Evolutionary conservation across 176 grass and related monocot genomes (phyloP).

Genomic region (Secale cereale): DNA sequence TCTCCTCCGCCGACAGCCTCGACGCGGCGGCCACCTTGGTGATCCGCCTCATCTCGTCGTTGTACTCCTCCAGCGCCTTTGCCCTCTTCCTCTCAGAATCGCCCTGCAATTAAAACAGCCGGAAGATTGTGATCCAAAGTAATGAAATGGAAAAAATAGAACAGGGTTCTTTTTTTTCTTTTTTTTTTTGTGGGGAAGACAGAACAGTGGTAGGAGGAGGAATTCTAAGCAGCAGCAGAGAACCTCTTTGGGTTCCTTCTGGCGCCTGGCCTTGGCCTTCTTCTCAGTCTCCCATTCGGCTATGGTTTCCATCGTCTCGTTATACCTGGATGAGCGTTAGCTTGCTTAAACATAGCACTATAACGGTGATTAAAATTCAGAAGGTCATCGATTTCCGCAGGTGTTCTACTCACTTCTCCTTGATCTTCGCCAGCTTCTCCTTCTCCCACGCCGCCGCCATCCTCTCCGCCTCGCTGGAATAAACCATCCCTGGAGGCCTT

Average conservation of each 20-base stretch:
- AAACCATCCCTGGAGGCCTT: not conserved
- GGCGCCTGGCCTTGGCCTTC: constrained; percentile 53
- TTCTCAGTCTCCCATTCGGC: constrained; percentile 69
- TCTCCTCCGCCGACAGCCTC: constrained; percentile 44
- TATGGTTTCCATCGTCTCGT: constrained; percentile 51
- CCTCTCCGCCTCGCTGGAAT: constrained; percentile 15
- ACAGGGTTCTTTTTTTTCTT: not conserved
- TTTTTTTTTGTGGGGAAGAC: no score
- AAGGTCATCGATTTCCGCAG: not conserved
- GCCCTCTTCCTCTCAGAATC: constrained; percentile 38
- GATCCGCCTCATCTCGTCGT: constrained; percentile 45
- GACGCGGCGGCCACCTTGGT: constrained; percentile 40
- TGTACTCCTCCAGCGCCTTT: constrained; percentile 49
- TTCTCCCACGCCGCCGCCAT: constrained; percentile 60
- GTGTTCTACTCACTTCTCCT: constrained; percentile 27
- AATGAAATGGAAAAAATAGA: not conserved
- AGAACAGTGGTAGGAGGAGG: not conserved
- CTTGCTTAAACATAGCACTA: not conserved
- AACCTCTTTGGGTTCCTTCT: constrained; percentile 57
- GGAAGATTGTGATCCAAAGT: not conserved
- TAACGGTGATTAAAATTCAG: not conserved
- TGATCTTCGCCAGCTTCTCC: constrained; percentile 58
- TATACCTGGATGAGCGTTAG: constrained; percentile 26
- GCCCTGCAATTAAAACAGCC: constrained; percentile 12
- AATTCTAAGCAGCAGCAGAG: not conserved